Percentiles rank a stretch among this genome's conserved stretches.
Evolutionary conservation across 208 protist genomes (phyloP).

Genomic region (Acanthamoeba healyi): DNA sequence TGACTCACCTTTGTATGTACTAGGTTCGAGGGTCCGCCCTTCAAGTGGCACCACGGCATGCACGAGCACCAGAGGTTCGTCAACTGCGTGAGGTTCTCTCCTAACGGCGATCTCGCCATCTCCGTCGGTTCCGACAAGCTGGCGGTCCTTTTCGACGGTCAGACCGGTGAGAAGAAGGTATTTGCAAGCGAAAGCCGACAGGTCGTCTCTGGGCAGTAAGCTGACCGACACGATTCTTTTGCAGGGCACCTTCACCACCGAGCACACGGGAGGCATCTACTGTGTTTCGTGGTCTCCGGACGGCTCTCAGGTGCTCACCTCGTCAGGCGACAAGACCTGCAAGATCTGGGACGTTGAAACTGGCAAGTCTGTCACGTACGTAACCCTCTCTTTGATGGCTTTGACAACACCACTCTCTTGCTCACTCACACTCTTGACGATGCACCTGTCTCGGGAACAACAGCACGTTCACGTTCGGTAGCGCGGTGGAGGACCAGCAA

Average conservation of each 20-base stretch:
- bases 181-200: too few relatives aligned
- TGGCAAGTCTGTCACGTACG: conserved; percentile 29
- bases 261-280: conserved; percentile 87
- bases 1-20: background rate
- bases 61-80: conserved; percentile 86
- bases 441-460: background rate
- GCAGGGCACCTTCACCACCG: background rate
- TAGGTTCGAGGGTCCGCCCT: conserved; percentile 67
- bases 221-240: too few relatives aligned
- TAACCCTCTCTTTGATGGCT: too few relatives aligned
- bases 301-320: conserved; percentile 85
- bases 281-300: conserved; percentile 84
- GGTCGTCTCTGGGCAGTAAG: too few relatives aligned
- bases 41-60: conserved; percentile 50
- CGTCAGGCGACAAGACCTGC: conserved; percentile 90
- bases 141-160: conserved; percentile 86
- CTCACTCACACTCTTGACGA: too few relatives aligned
- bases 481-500: conserved; percentile 88
- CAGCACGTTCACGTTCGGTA: conserved; percentile 80
- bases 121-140: conserved; percentile 87
- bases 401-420: too few relatives aligned
- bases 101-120: conserved; percentile 82
- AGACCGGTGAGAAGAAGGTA: conserved; percentile 85
- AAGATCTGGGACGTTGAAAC: conserved; percentile 89
- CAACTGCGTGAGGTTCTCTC: conserved; percentile 88